Evolutionary conservation across 129 eudicot species (phyloP).

Genomic region (Flaveria ramosissima): DNA sequence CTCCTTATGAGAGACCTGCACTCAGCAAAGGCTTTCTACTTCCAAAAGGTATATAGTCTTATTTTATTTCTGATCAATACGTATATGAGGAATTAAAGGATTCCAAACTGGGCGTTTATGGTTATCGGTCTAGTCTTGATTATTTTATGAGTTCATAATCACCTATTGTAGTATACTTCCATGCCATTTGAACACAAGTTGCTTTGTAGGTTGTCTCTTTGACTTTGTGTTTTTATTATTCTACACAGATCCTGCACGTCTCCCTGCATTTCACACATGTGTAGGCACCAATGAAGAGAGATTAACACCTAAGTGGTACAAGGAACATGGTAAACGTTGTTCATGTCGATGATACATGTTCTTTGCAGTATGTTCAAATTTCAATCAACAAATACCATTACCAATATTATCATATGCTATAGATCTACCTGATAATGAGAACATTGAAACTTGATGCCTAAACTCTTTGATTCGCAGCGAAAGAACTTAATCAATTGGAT

Average conservation of each 20-base stretch:
- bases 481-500: no score
- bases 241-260: conserved; percentile 77
- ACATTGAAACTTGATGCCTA: neutral
- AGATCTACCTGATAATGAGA: neutral
- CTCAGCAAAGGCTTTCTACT: conserved; percentile 97
- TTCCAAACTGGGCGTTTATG: neutral
- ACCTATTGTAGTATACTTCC: neutral
- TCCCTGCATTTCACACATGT: conserved; percentile 93
- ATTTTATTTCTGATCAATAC: neutral
- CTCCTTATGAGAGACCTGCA: conserved; percentile 98
- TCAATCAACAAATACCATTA: neutral
- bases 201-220: neutral
- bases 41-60: conserved; percentile 69
- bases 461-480: neutral
- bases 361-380: neutral
- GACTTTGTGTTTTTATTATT: conserved; percentile 21
- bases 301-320: conserved; percentile 91
- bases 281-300: conserved; percentile 88
- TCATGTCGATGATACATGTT: neutral
- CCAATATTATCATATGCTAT: neutral
- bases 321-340: conserved; percentile 68
- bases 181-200: neutral
- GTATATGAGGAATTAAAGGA: no score
- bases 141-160: neutral
- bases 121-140: neutral